Evolutionary conservation across 768 basidiomycete genomes (phyloP), one percentile per base, ranked within the genome.

Genomic region (Kwoniella pini): DNA sequence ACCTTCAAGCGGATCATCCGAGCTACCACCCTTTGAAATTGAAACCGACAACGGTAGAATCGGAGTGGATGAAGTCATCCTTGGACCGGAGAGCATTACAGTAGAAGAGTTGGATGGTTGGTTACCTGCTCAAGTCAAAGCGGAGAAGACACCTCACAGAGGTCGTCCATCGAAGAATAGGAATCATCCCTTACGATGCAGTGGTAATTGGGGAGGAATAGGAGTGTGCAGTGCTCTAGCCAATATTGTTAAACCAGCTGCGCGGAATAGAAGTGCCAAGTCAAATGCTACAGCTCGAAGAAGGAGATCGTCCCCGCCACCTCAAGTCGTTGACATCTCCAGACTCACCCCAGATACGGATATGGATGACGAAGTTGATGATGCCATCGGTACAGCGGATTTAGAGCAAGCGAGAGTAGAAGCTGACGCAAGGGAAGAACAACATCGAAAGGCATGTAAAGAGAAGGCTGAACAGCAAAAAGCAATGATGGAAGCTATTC

Each of bases 21-120:
- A 71, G 22, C 45, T 68, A 17, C 65, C 71, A 19, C 64, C 62
- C 6, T 67, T 70, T 38, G 71, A 69, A 19, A 43, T 60, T 12
- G 62, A 67, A 13, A 28, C 17, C 4, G 57, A 63, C n/a, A 60
- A 55, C 22, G 60, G 59, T 49, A 45, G 50, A 22, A 30, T 61
- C 43, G 61, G 54, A 12, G 50, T 60, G 12, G 70, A 70, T n/a
- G 68, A 70, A 24, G 44, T 69, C 27, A 31, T 69, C n/a, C 27
- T 64, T 30, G 72, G 73, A 19, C 73, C 73, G 0, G 73, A 75
- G 63, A 75, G 73, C 43, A 52, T 75, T 17, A 63, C 57, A 7
- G 30, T 73, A 1, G 71, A 73, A 15, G 69, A 70, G 48, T 40
- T 73, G 7, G 71, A 73, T 42, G 62, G 59, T 28, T 60, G 60